These are phyloP conservation scores for Straminergon stramineum DNA, from an alignment of 225 moss, liverwort and hornwort genomes.

Conservation along the genomic window DNA sequence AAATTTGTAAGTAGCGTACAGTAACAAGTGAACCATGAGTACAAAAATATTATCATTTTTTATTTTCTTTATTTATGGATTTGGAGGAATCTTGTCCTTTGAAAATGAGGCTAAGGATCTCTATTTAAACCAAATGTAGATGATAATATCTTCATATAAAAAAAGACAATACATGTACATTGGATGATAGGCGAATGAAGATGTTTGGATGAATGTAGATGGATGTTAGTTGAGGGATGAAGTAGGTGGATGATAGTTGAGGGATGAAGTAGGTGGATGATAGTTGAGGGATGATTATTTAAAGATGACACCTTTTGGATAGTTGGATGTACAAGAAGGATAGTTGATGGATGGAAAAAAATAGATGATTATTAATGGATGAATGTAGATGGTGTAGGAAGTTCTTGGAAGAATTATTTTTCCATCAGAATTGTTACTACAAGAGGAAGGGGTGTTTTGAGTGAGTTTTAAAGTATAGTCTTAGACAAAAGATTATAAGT, in stretches of 20 bases:
- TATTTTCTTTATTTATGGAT: background rate
- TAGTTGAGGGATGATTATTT: background rate
- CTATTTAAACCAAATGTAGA: background rate
- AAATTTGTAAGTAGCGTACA: too few relatives aligned
- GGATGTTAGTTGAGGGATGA: background rate
- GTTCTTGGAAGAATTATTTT: accelerated
- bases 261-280: background rate
- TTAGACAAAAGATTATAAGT: too few relatives aligned
- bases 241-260: background rate
- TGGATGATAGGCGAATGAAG: accelerated
- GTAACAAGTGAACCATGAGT: background rate
- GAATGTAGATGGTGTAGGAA: accelerated
- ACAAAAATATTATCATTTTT: background rate
- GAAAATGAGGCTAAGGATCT: background rate
- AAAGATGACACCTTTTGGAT: accelerated
- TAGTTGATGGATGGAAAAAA: accelerated
- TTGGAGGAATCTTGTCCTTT: background rate
- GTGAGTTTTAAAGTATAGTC: too few relatives aligned
- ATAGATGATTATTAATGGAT: background rate
- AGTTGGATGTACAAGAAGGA: background rate
- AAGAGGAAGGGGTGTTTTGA: too few relatives aligned
- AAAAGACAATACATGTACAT: background rate
- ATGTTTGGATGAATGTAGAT: background rate
- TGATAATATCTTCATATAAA: too few relatives aligned
- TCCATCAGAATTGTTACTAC: background rate